A percentile compares a stretch with the other conserved stretches of the same genome.
These are phyloP conservation scores for Malus asiatica DNA, from an alignment of 306 rosid species.

Conservation along the genomic window DNA sequence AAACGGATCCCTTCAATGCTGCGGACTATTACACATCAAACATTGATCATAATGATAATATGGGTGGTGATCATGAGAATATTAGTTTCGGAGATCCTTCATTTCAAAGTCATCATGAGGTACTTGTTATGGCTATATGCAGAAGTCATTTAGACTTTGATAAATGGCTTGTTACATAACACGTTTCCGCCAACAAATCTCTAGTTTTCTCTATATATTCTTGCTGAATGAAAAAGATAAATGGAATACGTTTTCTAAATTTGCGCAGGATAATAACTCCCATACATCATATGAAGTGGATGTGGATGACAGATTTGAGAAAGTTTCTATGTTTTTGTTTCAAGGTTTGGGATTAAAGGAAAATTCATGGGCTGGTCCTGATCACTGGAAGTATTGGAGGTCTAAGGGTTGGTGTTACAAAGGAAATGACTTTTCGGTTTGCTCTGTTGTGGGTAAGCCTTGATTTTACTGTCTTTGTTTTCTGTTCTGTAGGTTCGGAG, in stretches of 20 bases:
- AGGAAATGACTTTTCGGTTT: neutral
- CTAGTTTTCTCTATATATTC: neutral
- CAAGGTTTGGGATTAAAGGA: slow-evolving; percentile 12
- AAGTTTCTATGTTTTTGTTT: slow-evolving; percentile 5
- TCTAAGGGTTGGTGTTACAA: slow-evolving; percentile 3
- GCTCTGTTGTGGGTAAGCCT: neutral
- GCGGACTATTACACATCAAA: neutral
- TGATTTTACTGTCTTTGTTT: neutral
- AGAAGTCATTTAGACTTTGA: neutral
- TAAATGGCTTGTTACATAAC: neutral
- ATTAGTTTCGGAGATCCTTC: neutral
- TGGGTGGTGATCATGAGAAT: neutral
- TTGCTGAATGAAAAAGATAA: neutral
- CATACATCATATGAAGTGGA: neutral
- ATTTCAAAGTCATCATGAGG: slow-evolving; percentile 3
- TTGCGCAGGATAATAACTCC: slow-evolving; percentile 11
- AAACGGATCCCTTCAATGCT: neutral
- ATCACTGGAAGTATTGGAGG: slow-evolving; percentile 22
- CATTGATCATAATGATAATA: neutral
- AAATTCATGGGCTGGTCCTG: slow-evolving; percentile 26
- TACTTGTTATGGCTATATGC: neutral
- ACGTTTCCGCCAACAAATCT: neutral
- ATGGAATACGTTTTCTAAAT: neutral
- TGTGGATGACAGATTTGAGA: slow-evolving; percentile 7
- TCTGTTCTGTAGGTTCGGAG: slow-evolving; percentile 1